Evolutionary conservation across 805 yeast genomes (phyloP).

Genomic region (Saccharomycopsis lassenensis): DNA sequence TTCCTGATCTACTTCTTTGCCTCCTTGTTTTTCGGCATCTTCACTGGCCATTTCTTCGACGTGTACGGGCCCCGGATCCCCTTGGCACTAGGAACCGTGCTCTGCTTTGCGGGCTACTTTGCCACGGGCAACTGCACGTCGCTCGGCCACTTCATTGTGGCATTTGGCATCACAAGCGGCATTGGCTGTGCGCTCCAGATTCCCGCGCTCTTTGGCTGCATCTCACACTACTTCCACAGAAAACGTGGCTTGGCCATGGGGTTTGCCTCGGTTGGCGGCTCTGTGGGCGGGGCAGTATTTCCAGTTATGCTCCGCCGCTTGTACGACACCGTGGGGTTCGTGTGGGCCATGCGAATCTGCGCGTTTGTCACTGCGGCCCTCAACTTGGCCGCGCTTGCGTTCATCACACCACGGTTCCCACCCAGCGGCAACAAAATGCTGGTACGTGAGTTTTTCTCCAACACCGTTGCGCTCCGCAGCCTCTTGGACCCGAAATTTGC

Average conservation of each 20-base stretch:
- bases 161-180: conserved; percentile 39
- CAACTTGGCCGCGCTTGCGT: conserved; percentile 19
- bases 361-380: conserved; percentile 27
- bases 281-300: conserved; percentile 39
- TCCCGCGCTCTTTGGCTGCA: conserved; percentile 33
- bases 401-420: conserved; percentile 27
- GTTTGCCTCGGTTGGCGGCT: conserved; percentile 38
- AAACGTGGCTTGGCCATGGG: conserved; percentile 36
- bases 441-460: conserved; percentile 6
- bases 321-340: conserved; percentile 34
- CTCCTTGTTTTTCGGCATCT: conserved; percentile 26
- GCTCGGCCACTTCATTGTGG: conserved; percentile 40
- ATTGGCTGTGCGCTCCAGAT: conserved; percentile 33
- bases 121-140: conserved; percentile 34
- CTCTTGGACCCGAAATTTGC: conserved; percentile 35
- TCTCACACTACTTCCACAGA: conserved; percentile 34
- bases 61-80: conserved; percentile 31
- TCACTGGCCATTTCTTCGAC: conserved; percentile 38
- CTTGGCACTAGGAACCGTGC: conserved; percentile 28
- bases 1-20: conserved; percentile 31
- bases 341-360: conserved; percentile 41
- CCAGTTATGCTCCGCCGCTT: conserved; percentile 35
- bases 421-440: conserved; percentile 2
- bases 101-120: conserved; percentile 30
- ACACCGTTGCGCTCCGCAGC: conserved; percentile 19